Conservation (phyloP, 1,139 yeast species). For the Martiniozyma asiatica region DNA sequence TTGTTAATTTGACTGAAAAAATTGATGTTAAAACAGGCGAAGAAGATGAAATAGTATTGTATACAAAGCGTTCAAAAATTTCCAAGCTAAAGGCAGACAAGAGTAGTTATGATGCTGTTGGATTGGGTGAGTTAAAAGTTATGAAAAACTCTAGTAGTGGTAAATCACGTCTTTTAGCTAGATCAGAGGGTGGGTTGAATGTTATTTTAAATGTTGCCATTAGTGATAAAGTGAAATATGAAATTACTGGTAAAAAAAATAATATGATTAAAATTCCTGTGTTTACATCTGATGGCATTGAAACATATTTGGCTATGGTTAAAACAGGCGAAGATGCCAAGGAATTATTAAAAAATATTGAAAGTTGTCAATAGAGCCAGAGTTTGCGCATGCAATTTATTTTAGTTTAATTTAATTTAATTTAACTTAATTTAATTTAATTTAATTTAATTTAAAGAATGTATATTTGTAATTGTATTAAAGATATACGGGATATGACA, state of each 20-base stretch:
- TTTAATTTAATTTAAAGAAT: no score
- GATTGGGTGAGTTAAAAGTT: conserved; percentile 74
- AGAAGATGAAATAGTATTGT: conserved; percentile 60
- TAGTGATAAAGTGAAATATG: conserved; percentile 40
- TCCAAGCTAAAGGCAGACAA: conserved; percentile 42
- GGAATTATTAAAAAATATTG: conserved; percentile 43
- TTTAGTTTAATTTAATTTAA: no score
- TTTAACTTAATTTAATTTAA: no score
- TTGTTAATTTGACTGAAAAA: conserved; percentile 34
- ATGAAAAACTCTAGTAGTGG: conserved; percentile 44
- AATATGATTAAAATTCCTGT: conserved; percentile 38
- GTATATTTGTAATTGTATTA: no score
- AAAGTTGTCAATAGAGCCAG: conserved; percentile 21
- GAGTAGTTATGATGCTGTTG: conserved; percentile 45
- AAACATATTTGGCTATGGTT: conserved; percentile 59
- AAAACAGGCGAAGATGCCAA: conserved; percentile 64
- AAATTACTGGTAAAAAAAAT: conserved; percentile 43
- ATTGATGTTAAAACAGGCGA: conserved; percentile 65
- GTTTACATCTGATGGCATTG: conserved; percentile 32
- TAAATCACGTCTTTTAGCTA: conserved; percentile 60
- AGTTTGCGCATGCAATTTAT: no score
- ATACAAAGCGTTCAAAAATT: conserved; percentile 61
- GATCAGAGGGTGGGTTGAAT: conserved; percentile 77
- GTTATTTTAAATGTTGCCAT: conserved; percentile 60
- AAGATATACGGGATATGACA: no score